These are phyloP conservation scores for Lachnellula cervina DNA, from an alignment of 2,329 filamentous ascomycete genomes.

Conservation along the genomic window DNA sequence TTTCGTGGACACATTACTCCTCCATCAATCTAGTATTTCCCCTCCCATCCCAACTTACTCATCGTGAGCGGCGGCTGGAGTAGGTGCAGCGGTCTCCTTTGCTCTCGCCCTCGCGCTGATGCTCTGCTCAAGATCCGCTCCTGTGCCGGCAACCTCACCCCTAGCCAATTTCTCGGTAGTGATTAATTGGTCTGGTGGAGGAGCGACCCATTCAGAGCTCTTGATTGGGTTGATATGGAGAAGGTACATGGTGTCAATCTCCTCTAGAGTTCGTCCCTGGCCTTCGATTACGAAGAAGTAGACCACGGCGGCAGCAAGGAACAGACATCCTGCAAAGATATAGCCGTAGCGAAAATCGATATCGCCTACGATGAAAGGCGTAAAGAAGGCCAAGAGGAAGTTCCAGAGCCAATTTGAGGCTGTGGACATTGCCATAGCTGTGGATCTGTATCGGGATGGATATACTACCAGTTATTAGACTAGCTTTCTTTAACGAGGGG, in stretches of 20 bases:
- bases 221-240: constrained; percentile 15
- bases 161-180: constrained; percentile 15
- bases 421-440: constrained; percentile 54
- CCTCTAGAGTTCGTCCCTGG: constrained; percentile 32
- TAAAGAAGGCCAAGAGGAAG: constrained; percentile 72
- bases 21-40: background rate
- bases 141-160: constrained; percentile 7
- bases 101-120: constrained; percentile 5
- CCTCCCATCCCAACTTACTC: too few species aligned
- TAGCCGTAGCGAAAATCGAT: constrained; percentile 67
- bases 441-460: constrained; percentile 54
- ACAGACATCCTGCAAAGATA: constrained; percentile 68
- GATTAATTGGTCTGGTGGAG: constrained; percentile 13
- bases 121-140: constrained; percentile 13
- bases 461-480: constrained; percentile 39
- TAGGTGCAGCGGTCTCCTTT: constrained; percentile 9
- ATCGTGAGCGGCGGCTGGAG: too few species aligned
- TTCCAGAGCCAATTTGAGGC: constrained; percentile 67
- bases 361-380: constrained; percentile 67
- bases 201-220: constrained; percentile 16
- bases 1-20: too few species aligned
- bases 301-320: constrained; percentile 59
- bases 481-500: background rate
- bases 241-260: constrained; percentile 27
- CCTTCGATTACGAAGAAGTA: constrained; percentile 75